Evolutionary conservation across 2,329 filamentous ascomycete species (phyloP), one percentile per base, ranked within the genome.

Genomic region (Venturia aucupariae): DNA sequence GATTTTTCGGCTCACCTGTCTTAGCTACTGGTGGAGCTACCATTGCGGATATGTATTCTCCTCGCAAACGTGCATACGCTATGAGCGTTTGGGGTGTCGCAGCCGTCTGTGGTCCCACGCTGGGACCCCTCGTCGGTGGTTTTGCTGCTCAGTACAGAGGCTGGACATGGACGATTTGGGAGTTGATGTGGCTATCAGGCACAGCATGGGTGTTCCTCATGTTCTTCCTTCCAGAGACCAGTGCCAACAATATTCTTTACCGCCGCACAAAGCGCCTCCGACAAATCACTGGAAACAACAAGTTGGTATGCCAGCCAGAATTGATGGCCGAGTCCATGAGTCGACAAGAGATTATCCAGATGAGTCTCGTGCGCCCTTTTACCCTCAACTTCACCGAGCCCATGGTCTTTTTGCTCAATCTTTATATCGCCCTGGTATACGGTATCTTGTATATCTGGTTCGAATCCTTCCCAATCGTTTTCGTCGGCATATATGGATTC

Each of bases 191-290:
- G 68, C 70, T 79, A 65, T 72, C 74, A 0, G 74, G 73, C 2
- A 74, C 76, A 65, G 73, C 70, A 19, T 67, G 78, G 38, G 69
- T 77, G 3, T 66, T 78, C 38, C 68, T 79, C 2, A 67, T 75
- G 66, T 74, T 77, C 69, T 66, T 77, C 3, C 79, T 78, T 67
- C 72, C 75, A 35, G 85, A 87, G 69, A 86, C 84, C 0, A 85
- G 83, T 69, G 81, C 84, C 64, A 75, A 75, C 61, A 72, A 76
- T 65, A 79, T 84, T 0, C 72, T 84, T 1, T 68, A 72, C 59
- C 71, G 69, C 27, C 69, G 75, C 35, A 72, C 73, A 3, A 75
- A 75, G 65, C 71, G 70, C 35, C 67, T 70, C 2, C 82, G 85
- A 67, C 82, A 81, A 69, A 70, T 72, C 27, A 64, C 75, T 0